Base-by-base conservation (phyloP, 176 grass and related monocot species). In the Oryza meridionalis region DNA sequence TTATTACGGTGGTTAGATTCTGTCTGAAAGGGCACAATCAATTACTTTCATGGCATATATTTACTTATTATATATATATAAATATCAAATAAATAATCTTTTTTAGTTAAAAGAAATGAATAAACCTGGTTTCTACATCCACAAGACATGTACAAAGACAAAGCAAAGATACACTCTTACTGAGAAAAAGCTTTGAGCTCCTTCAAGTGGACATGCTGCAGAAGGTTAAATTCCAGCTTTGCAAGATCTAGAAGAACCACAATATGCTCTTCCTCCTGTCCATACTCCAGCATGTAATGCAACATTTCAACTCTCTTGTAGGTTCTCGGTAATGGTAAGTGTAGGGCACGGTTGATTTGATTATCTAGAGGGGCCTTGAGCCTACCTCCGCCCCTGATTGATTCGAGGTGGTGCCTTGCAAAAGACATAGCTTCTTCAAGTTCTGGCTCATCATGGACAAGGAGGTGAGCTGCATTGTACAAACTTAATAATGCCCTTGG, bases 141-240 rank as follows among this genome's bases (percentile, higher is more conserved):
- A 37, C 35, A 37, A 37, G 35, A 37, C 35, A 37, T 37, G 35
- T 37, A 37, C 35, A 37, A 37, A 37, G 35, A 0, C 35, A 37
- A 37, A 37, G 35, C 35, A 21, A 24, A 71, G 69, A 24, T 1
- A 7, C 1, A 13, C 17, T 13, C 25, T 15, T 77, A 84, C 81
- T 47, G 0, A 0, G 70, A 65, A 32, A 83, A 14, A 19, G 24
- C 25, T 19, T 70, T 81, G 2, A 81, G 64, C 78, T 70, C 78
- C 78, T 70, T 69, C 31, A 50, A 35, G 21, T 70, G 78, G 21
- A 81, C 27, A n/a, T 13, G 31, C 42, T 81, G 65, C 1, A 42
- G 35, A 11, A 77, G 55, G 35, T 63, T 77, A 5, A 63, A 77
- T 9, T 77, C 50, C 10, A 81, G 8, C 45, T 70, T 81, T 32